Conservation (phyloP, 192 early-diverging fungal species). For the Radiomyces spectabilis region DNA sequence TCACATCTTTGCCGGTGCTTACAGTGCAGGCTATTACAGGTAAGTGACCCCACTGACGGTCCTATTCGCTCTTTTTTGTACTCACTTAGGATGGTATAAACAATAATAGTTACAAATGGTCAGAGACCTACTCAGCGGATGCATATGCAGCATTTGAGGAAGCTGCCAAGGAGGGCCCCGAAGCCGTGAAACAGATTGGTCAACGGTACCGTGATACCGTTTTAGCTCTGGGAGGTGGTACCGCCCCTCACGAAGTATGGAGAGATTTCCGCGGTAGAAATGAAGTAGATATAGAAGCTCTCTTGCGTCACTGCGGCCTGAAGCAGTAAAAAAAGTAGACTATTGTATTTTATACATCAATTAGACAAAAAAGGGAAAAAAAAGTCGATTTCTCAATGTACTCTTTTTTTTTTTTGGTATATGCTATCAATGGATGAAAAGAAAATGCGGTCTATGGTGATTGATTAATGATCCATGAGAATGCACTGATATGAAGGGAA, state of each 20-base stretch:
- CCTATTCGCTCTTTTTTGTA: neutral
- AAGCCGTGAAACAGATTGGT: constrained; percentile 21
- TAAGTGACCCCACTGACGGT: neutral
- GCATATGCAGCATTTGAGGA: constrained; percentile 53
- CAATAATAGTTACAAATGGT: constrained; percentile 47
- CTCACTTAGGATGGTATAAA: neutral
- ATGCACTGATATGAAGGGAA: constrained; percentile 67
- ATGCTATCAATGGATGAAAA: too few relatives aligned
- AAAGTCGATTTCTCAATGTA: too few relatives aligned
- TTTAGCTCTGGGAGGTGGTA: constrained; percentile 49
- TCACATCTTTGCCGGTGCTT: constrained; percentile 54
- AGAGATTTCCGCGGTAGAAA: constrained; percentile 42
- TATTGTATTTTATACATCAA: neutral
- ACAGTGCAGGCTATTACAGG: constrained; percentile 52
- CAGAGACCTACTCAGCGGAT: constrained; percentile 55
- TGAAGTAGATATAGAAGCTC: constrained; percentile 39
- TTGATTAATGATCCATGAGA: too few relatives aligned
- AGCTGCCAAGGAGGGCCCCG: constrained; percentile 18
- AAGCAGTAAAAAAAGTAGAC: neutral
- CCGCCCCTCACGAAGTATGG: constrained; percentile 45
- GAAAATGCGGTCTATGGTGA: too few relatives aligned
- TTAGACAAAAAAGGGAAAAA: too few relatives aligned
- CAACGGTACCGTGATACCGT: constrained; percentile 49
- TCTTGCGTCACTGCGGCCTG: constrained; percentile 46
- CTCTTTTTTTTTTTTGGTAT: too few relatives aligned